These are phyloP conservation scores for Pichia sp. DNA, from an alignment of 1,139 yeast species.

Conservation along the genomic window DNA sequence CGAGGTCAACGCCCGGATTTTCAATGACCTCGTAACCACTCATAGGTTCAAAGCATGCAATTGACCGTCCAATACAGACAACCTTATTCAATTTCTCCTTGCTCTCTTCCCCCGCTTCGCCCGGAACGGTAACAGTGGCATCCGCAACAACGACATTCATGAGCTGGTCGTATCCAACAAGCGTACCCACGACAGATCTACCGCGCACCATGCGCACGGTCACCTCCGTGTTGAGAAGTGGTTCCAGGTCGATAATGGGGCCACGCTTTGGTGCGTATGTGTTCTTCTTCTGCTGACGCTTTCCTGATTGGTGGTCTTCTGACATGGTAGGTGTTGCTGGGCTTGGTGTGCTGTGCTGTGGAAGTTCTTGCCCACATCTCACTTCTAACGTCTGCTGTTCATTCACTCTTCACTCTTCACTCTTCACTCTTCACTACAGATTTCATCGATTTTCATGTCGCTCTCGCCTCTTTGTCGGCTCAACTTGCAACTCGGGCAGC, in stretches of 20 bases:
- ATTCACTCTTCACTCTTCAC: neutral
- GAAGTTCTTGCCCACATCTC: no score
- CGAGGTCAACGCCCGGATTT: slow-evolving; percentile 1
- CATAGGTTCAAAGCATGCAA: slow-evolving; percentile 75
- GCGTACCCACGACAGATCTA: slow-evolving; percentile 63
- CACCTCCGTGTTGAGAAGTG: slow-evolving; percentile 66
- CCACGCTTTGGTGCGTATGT: slow-evolving; percentile 35
- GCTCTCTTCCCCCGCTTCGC: slow-evolving; percentile 51
- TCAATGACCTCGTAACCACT: slow-evolving; percentile 77
- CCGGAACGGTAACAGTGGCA: slow-evolving; percentile 49
- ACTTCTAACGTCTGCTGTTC: neutral
- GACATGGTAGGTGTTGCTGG: no score
- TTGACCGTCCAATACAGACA: slow-evolving; percentile 80
- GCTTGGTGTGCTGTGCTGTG: no score
- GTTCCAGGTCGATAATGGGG: slow-evolving; percentile 77
- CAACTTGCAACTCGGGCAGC: no score
- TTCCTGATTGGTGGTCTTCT: no score
- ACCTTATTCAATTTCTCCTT: slow-evolving; percentile 29
- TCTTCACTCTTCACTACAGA: no score
- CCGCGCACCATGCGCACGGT: slow-evolving; percentile 88
- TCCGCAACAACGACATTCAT: slow-evolving; percentile 91
- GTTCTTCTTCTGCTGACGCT: slow-evolving; percentile 12
- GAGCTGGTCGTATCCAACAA: slow-evolving; percentile 87
- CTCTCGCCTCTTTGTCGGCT: no score
- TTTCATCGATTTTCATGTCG: no score